Conservation (phyloP, 495 filamentous ascomycete genomes). For the Eremomyces bilateralis region DNA sequence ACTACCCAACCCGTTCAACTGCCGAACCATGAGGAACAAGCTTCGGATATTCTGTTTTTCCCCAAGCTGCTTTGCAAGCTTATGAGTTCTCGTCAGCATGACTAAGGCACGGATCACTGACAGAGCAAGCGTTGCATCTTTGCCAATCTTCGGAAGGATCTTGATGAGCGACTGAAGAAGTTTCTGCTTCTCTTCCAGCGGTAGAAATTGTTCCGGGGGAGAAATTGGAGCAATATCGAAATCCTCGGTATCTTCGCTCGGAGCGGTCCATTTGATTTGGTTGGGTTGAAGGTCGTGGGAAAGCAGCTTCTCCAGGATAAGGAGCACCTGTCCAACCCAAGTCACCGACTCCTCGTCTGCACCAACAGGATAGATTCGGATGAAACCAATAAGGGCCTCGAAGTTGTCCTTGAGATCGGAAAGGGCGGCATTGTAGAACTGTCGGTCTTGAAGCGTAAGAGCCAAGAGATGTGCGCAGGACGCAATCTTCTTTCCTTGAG, state of each 20-base stretch:
- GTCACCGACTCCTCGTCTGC: slow-evolving; percentile 48
- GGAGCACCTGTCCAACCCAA: slow-evolving; percentile 85
- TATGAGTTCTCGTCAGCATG: slow-evolving; percentile 60
- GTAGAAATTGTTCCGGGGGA: slow-evolving; percentile 39
- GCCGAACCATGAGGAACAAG: slow-evolving; percentile 85
- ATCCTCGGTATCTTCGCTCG: slow-evolving; percentile 17
- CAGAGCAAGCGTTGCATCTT: slow-evolving; percentile 66
- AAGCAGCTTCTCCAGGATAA: slow-evolving; percentile 76
- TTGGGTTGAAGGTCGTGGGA: slow-evolving; percentile 66
- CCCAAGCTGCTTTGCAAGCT: slow-evolving; percentile 50
- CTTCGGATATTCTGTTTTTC: slow-evolving; percentile 78
- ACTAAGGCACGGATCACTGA: slow-evolving; percentile 72
- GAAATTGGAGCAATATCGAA: slow-evolving; percentile 33
- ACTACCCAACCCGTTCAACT: slow-evolving; percentile 56
- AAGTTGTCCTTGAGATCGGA: slow-evolving; percentile 64
- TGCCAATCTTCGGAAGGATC: slow-evolving; percentile 64
- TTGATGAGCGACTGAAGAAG: slow-evolving; percentile 59
- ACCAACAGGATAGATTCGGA: slow-evolving; percentile 48
- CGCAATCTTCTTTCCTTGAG: slow-evolving; percentile 65
- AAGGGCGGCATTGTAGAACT: slow-evolving; percentile 60
- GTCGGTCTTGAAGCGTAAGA: slow-evolving; percentile 54
- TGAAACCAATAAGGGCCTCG: slow-evolving; percentile 49
- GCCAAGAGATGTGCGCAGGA: slow-evolving; percentile 87
- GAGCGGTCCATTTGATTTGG: slow-evolving; percentile 47
- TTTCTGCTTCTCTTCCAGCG: slow-evolving; percentile 37